phyloP scores from a whole-genome alignment of 495 filamentous ascomycete species.

The Aspergillus sparsus region DNA sequence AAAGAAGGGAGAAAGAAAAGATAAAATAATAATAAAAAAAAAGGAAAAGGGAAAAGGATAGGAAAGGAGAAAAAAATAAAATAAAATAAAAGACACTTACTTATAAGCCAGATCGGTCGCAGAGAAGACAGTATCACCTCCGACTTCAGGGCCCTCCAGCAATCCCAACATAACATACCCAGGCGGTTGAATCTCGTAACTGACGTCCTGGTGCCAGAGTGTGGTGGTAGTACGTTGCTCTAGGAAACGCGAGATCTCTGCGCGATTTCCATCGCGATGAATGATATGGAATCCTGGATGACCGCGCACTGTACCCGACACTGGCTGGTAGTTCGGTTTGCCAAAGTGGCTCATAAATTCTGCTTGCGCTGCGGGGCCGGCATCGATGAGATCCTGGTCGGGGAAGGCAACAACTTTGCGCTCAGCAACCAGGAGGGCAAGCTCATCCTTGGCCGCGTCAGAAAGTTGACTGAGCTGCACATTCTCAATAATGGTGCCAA shows the following conservation, averaged over 20 bases:
- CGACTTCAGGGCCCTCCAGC: slow-evolving; percentile 58
- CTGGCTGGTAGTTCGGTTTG: slow-evolving; percentile 61
- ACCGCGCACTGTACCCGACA: slow-evolving; percentile 52
- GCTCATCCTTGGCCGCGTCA: slow-evolving; percentile 72
- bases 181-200: slow-evolving; percentile 59
- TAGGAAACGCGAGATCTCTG: slow-evolving; percentile 57
- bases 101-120: slow-evolving; percentile 77
- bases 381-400: slow-evolving; percentile 69
- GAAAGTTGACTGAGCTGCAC: slow-evolving; percentile 70
- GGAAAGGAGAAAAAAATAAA: neutral
- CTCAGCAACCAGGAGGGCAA: slow-evolving; percentile 72
- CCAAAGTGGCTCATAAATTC: slow-evolving; percentile 60
- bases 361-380: slow-evolving; percentile 62
- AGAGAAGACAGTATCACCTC: slow-evolving; percentile 77
- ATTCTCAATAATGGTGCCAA: slow-evolving; percentile 72
- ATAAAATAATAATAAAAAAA: neutral
- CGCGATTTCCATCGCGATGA: slow-evolving; percentile 58
- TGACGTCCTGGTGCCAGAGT: slow-evolving; percentile 63
- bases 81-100: slow-evolving; percentile 25
- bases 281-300: slow-evolving; percentile 63
- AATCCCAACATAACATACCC: slow-evolving; percentile 61
- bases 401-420: slow-evolving; percentile 80
- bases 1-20: neutral
- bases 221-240: slow-evolving; percentile 56
- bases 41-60: neutral